A percentile compares a stretch with the other conserved stretches of the same genome.
These are phyloP conservation scores for Pezicula radicicola DNA, from an alignment of 2,329 filamentous ascomycete genomes.

Conservation along the genomic window DNA sequence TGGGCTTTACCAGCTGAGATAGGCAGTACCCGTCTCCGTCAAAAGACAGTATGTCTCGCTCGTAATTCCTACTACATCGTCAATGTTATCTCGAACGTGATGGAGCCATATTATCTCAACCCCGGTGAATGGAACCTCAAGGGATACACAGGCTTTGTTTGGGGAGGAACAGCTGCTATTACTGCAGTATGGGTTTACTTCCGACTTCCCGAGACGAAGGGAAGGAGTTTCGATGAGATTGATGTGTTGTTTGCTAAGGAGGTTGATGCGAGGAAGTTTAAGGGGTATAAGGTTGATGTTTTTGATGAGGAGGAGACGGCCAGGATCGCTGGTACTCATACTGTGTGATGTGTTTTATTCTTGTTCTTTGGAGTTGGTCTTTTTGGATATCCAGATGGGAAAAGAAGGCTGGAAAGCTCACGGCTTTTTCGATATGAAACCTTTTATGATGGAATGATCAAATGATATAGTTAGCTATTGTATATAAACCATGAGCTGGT, in stretches of 20 bases:
- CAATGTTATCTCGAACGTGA: conserved; percentile 27
- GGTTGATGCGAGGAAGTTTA: conserved; percentile 27
- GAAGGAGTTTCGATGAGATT: conserved; percentile 41
- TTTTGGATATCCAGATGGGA: no score
- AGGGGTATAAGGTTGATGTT: conserved; percentile 1
- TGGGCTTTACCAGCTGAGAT: conserved; percentile 33
- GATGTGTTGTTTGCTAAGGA: conserved; percentile 38
- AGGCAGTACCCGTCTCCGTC: conserved; percentile 30
- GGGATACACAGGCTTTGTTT: conserved; percentile 44
- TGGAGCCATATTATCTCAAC: conserved; percentile 39
- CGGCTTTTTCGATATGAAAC: no score
- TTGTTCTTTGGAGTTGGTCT: no score
- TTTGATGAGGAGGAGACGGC: neutral
- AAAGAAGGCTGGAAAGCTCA: no score
- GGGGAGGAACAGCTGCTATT: conserved; percentile 33
- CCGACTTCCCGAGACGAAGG: conserved; percentile 38
- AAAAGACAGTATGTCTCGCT: conserved; percentile 23
- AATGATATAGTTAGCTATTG: no score
- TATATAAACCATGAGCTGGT: no score
- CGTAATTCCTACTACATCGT: conserved; percentile 32
- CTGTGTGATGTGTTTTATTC: no score
- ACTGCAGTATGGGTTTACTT: conserved; percentile 35
- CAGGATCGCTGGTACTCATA: neutral
- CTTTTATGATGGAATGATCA: no score
- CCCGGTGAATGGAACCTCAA: conserved; percentile 43